Evolutionary conservation across 129 eudicot genomes (phyloP), one percentile per base, ranked within the genome.

Genomic region (Cynara cardunculus): DNA sequence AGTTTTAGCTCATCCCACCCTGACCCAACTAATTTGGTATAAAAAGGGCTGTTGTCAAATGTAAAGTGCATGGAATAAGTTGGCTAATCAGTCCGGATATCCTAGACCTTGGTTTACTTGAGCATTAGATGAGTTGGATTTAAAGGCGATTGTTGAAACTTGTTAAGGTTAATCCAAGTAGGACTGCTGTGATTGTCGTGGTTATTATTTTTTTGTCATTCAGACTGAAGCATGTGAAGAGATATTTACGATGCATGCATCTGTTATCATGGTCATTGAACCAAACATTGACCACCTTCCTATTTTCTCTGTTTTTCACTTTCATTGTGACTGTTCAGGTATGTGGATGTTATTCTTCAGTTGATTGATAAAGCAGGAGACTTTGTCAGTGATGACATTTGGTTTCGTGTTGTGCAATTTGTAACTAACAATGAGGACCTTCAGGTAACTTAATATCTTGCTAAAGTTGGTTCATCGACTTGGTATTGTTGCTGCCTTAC

Each of bases 321-420:
- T 79, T 25, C 30, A 21, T 79, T 25, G 35, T 69, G 30, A 25
- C 44, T 69, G 13, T 86, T 84, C 93, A 95, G 99, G 99, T 95
- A 95, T 87, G 97, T 95, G 83, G 99, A 95, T 87, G 99, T 92
- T 72, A 91, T 95, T 79, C 97, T 95, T 75, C 99, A 95, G 89
- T 78, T 92, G 87, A 92, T 92, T 78, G 97, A 92, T 76, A 92
- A 92, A 87, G 97, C 97, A 77, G 97, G 97, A 70, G 97, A 92
- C 81, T 92, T 92, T 84, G 96, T 92, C 41, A 90, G 97, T 83
- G 97, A 92, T 90, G 97, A 92, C 91, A 92, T 92, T 59, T 92
- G 97, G 97, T 92, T 92, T 68, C 96, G 97, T 64, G 96, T 92
- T 67, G 96, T 92, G 85, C 97, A 92, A 77, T 92, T 92, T 84